Evolutionary conservation across 257 asterid genomes (phyloP).

Genomic region (Linderniella brevidens): DNA sequence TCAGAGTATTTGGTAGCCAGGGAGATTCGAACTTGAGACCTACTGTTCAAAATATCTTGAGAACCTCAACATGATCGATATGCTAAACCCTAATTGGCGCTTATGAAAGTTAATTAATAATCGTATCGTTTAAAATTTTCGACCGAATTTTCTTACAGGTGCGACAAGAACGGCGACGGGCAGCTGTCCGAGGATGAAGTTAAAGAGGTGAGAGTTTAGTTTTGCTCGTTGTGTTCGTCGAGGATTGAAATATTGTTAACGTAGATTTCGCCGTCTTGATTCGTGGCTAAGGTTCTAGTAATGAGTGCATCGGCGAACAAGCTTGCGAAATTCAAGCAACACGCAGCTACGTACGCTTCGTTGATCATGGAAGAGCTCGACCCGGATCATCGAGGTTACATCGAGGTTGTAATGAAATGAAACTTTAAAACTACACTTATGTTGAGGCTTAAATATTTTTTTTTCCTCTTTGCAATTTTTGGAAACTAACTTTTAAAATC

Average conservation of each 20-base stretch:
- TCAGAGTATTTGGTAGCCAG: too few relatives aligned
- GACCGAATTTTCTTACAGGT: slow-evolving; percentile 26
- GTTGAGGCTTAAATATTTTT: too few relatives aligned
- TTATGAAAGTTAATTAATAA: too few relatives aligned
- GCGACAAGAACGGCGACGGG: slow-evolving; percentile 97
- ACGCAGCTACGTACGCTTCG: slow-evolving; percentile 56
- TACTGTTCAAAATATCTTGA: too few relatives aligned
- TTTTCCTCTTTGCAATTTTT: too few relatives aligned
- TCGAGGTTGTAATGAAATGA: slow-evolving; percentile 37
- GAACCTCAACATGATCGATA: too few relatives aligned
- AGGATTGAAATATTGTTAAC: background rate
- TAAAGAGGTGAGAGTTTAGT: slow-evolving; percentile 42
- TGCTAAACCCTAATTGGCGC: too few relatives aligned
- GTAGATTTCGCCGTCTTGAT: background rate
- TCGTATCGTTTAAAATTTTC: too few relatives aligned
- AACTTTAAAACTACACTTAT: too few relatives aligned
- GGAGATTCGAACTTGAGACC: too few relatives aligned
- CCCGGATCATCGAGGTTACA: slow-evolving; percentile 69
- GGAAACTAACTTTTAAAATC: too few relatives aligned
- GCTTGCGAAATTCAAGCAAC: slow-evolving; percentile 56
- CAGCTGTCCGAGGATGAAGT: slow-evolving; percentile 86
- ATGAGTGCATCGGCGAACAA: slow-evolving; percentile 94
- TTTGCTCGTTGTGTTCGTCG: slow-evolving; percentile 1
- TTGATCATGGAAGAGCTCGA: slow-evolving; percentile 94
- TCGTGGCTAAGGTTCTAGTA: slow-evolving; percentile 55